Percentiles rank a stretch among this genome's conserved stretches.
phyloP scores from a whole-genome alignment of 2,329 filamentous ascomycete species.

The Sphaerulina musiva region DNA sequence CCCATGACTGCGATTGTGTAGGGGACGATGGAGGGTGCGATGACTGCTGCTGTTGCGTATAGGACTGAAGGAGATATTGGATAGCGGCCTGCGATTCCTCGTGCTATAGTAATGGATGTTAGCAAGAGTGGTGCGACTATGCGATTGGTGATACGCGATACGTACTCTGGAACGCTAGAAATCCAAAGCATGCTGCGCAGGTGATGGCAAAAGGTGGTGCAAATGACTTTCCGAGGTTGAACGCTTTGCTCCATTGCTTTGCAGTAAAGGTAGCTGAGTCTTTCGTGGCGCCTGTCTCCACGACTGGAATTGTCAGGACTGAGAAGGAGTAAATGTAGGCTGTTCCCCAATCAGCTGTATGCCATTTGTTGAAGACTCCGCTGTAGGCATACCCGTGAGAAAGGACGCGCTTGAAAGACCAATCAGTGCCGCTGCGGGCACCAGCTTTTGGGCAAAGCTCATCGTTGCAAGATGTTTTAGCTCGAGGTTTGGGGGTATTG shows the following conservation, averaged over 20 bases:
- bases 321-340: conserved; percentile 22
- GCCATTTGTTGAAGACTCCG: background rate
- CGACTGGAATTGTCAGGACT: conserved; percentile 18
- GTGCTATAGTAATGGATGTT: conserved; percentile 7
- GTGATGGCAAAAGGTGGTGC: conserved; percentile 21
- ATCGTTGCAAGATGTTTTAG: conserved; percentile 2
- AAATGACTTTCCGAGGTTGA: conserved; percentile 18
- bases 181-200: conserved; percentile 17
- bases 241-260: conserved; percentile 25
- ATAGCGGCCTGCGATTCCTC: conserved; percentile 11
- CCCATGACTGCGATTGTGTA: conserved; percentile 26
- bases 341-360: background rate
- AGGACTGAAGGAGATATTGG: conserved; percentile 17
- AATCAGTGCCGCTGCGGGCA: conserved; percentile 15
- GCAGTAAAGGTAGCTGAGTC: conserved; percentile 15
- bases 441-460: conserved; percentile 14
- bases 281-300: conserved; percentile 18
- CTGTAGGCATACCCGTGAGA: conserved; percentile 9
- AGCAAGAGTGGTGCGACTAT: background rate
- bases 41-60: conserved; percentile 21
- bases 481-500: background rate
- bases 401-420: conserved; percentile 20
- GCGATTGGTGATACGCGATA: background rate
- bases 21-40: conserved; percentile 24
- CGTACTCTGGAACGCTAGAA: conserved; percentile 22